These are phyloP conservation scores for Tetradesmus lagerheimii DNA, from an alignment of 139 green algal genomes.

Conservation along the genomic window DNA sequence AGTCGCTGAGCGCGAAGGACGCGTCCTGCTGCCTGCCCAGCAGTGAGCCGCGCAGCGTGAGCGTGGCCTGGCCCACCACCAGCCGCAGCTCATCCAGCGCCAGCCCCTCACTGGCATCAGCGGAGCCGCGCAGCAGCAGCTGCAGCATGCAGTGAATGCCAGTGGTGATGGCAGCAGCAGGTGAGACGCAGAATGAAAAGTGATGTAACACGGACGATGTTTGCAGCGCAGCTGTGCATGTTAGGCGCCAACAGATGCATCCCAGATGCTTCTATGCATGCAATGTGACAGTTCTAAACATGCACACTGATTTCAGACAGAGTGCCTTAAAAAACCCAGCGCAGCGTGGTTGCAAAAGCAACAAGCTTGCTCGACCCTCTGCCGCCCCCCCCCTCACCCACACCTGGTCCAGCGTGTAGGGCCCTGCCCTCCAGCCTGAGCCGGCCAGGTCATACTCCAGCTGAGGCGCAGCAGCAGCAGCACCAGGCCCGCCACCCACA, in stretches of 20 bases:
- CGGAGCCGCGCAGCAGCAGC: constrained; percentile 62
- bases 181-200: neutral
- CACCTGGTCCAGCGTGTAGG: constrained; percentile 53
- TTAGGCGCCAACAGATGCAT: no score
- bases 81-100: constrained; percentile 85
- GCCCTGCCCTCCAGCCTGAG: constrained; percentile 34
- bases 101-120: constrained; percentile 84
- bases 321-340: no score
- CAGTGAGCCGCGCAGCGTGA: constrained; percentile 70
- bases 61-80: constrained; percentile 38
- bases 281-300: no score
- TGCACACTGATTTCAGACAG: no score
- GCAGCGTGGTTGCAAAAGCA: no score
- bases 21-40: constrained; percentile 86
- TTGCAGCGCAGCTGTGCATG: neutral
- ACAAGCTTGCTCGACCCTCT: no score
- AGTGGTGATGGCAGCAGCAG: neutral
- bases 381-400: no score
- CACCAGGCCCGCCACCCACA: constrained; percentile 29
- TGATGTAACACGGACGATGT: no score
- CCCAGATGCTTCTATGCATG: no score
- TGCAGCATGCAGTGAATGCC: neutral
- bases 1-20: constrained; percentile 76
- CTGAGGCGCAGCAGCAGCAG: constrained; percentile 1
- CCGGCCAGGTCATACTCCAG: constrained; percentile 40